These are phyloP conservation scores for Cucumis variabilis DNA, from an alignment of 331 rosid species.

Conservation along the genomic window DNA sequence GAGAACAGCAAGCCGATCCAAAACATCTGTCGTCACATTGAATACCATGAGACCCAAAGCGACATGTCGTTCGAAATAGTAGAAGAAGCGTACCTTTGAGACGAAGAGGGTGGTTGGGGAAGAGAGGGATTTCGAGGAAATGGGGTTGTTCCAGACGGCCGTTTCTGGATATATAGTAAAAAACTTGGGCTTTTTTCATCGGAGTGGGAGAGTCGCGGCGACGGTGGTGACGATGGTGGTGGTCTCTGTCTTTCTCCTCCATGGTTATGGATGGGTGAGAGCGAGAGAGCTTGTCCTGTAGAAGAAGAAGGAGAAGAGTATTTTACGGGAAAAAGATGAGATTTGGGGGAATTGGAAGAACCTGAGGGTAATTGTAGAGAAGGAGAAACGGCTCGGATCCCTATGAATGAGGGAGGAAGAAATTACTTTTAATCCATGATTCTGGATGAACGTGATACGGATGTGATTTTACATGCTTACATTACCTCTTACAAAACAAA, in stretches of 20 bases:
- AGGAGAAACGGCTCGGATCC: not conserved
- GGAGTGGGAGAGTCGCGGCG: conserved; percentile 34
- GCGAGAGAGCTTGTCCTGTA: not conserved
- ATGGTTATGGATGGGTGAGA: conserved; percentile 22
- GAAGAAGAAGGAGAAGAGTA: not conserved
- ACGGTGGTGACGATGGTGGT: not conserved
- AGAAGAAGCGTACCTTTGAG: conserved; percentile 53
- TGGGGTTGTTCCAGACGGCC: conserved; percentile 94
- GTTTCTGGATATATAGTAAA: conserved; percentile 83
- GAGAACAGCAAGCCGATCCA: conserved; percentile 70
- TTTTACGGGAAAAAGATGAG: not conserved
- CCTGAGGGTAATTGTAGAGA: not conserved
- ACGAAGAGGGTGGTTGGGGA: conserved; percentile 74
- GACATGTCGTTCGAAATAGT: not conserved
- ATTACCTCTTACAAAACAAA: too few species aligned
- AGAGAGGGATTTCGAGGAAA: conserved; percentile 71
- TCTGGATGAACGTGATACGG: too few species aligned
- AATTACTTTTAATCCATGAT: not conserved
- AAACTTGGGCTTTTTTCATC: conserved; percentile 68
- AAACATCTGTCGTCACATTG: conserved; percentile 51
- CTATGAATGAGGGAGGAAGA: not conserved
- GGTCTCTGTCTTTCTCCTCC: conserved; percentile 61
- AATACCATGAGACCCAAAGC: not conserved
- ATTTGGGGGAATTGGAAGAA: not conserved
- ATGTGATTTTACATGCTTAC: not conserved